Evolutionary conservation across 495 filamentous ascomycete genomes (phyloP).

Genomic region (Copromyces sp.): DNA sequence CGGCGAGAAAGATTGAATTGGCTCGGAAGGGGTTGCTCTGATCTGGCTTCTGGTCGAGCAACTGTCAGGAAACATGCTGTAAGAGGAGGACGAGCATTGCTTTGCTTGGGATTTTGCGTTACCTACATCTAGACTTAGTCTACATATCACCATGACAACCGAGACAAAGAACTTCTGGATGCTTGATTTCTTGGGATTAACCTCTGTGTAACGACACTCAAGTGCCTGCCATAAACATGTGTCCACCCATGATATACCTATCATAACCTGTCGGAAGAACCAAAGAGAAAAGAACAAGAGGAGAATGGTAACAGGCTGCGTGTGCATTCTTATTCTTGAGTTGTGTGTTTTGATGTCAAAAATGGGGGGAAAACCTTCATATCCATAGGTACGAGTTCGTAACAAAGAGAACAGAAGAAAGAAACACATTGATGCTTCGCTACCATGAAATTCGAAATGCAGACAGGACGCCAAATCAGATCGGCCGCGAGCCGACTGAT

Average conservation of each 20-base stretch:
- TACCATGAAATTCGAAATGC: background rate
- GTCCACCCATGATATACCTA: background rate
- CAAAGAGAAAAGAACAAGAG: background rate
- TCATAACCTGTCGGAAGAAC: background rate
- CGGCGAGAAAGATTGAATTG: conserved; percentile 68
- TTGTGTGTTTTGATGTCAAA: background rate
- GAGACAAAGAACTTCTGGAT: background rate
- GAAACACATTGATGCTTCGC: background rate
- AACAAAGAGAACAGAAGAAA: background rate
- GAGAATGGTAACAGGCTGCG: background rate
- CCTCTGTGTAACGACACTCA: background rate
- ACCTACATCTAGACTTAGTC: background rate
- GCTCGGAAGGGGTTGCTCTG: conserved; percentile 74
- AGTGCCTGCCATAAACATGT: background rate
- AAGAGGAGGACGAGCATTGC: background rate
- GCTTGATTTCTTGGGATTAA: background rate
- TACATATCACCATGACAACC: background rate
- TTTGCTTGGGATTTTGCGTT: background rate
- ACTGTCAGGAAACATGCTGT: too few species aligned
- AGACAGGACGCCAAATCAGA: background rate
- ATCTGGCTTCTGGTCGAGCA: conserved; percentile 8
- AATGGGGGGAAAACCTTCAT: background rate
- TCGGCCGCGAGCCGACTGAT: background rate
- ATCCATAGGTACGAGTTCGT: background rate
- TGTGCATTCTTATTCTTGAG: background rate